A percentile compares a stretch with the other conserved stretches of the same genome.
phyloP scores from a whole-genome alignment of 2,329 filamentous ascomycete species.

The Microdochium nivale region DNA sequence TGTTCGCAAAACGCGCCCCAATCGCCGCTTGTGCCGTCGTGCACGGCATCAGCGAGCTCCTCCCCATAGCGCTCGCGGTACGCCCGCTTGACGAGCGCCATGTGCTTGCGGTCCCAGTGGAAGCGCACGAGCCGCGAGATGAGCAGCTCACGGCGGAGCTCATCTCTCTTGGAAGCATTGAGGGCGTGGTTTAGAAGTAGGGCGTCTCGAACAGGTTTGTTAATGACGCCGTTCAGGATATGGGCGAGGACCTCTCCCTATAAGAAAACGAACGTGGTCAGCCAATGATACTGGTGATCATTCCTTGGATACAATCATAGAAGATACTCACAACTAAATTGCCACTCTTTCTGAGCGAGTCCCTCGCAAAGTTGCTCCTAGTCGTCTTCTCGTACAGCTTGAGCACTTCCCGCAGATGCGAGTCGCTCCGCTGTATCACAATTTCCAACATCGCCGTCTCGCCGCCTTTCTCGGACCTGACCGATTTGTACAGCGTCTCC shows the following conservation, averaged over 20 bases:
- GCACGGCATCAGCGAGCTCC: constrained; percentile 69
- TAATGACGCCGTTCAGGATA: constrained; percentile 94
- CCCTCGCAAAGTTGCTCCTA: constrained; percentile 74
- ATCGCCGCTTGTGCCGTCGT: constrained; percentile 66
- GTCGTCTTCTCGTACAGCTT: constrained; percentile 70
- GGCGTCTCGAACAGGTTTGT: constrained; percentile 87
- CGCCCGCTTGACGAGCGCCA: constrained; percentile 70
- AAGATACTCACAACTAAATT: constrained; percentile 75
- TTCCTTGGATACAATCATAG: neutral
- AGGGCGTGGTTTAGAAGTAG: constrained; percentile 87
- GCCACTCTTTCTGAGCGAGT: constrained; percentile 78
- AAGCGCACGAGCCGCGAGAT: constrained; percentile 81
- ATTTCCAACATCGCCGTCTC: constrained; percentile 84
- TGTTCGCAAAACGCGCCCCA: constrained; percentile 70
- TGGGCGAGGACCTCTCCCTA: constrained; percentile 92
- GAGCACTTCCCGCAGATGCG: constrained; percentile 73
- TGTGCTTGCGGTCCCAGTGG: constrained; percentile 84
- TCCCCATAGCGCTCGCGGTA: constrained; percentile 70
- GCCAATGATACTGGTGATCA: constrained; percentile 1
- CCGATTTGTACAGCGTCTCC: constrained; percentile 56
- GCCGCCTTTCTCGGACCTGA: constrained; percentile 69
- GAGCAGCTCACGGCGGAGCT: constrained; percentile 73
- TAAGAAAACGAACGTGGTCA: constrained; percentile 1
- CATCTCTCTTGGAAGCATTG: constrained; percentile 60
- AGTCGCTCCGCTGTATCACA: constrained; percentile 70